Evolutionary conservation across 805 yeast species (phyloP), one percentile per base, ranked within the genome.

Genomic region (Candida verbasci): DNA sequence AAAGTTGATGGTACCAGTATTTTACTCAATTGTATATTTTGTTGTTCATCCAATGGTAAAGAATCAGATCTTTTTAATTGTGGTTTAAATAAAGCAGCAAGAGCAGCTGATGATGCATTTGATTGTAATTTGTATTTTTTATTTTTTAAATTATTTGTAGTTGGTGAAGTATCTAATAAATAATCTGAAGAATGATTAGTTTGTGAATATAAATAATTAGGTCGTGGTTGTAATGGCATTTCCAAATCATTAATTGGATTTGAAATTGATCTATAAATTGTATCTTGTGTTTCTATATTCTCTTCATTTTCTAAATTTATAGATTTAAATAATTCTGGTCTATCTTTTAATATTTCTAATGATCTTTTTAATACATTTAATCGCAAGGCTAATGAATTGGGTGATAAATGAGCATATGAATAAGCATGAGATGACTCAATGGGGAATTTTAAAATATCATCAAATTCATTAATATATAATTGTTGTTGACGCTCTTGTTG

Each of bases 381-480:
- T 38, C 95, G 65, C 32, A 85, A 73, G 0, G 93, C 86, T 38
- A 86, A 58, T 1, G 94, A 82, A 52, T 84, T 83, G 8, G 89
- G 93, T 1, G 91, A 80, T 38, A 86, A 61, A 37, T 83, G 85
- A 3, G 93, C 86, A 54, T 86, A 86, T 0, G 95, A 85, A 52
- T 83, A 86, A 2, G 94, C 83, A 53, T 84, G 89, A 1, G 93
- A 76, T 9, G 93, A 83, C 47, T 83, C 88, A 17, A 79, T 77
- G 4, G 91, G 87, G 50, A 86, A 82, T 43, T 69, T 72, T 26
- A 80, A 53, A 14, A 83, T 66, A 37, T 80, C 72, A 26, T 38
- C 39, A 27, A 38, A 31, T 15, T 43, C 47, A 30, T 24, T 16
- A 20, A 28, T 23, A 11, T 17, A 28, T 14, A 14, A 24, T 11